Base-by-base conservation (phyloP, 78 protist species). In the Planoprotostelium fungivorum region DNA sequence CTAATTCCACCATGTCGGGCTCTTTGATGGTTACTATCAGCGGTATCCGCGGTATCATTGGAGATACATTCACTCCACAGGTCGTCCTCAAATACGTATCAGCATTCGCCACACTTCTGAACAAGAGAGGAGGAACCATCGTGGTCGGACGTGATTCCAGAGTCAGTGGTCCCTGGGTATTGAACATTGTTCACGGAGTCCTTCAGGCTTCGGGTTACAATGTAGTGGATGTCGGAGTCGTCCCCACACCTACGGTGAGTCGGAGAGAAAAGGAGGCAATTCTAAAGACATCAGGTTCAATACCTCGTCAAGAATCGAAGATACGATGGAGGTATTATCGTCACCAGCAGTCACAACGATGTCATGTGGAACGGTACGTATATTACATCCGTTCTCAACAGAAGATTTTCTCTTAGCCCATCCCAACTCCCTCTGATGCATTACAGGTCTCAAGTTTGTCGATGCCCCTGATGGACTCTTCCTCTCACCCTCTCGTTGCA, bases 281-380 rank as follows among this genome's bases (percentile, higher is more conserved):
- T 38, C 29, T 84, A 10, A 73, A 89, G n/a, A 63, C 51, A 5
- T 28, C 37, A 91, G 89, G 97, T 96, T 10, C 98, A 96, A 88
- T 86, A 84, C 39, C 89, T 93, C 83, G 96, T 94, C 5, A 37
- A 89, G 38, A 35, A 91, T 83, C 34, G 83, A 0, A 38, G 90
- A 35, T 34, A 91, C 37, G 90, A 89, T 1, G 96, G 96, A 34
- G 98, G 98, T 38, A 94, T 96, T 51, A 95, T 96, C 36, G 90
- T 96, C 23, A 96, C 98, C 35, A 90, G 96, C 86, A 91, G 95
- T 36, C 98, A 96, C 38, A 96, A 96, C 84, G 96, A 95, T 83
- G 83, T 87, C 36, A 88, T 90, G 83, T 95, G 96, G 97, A 96
- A 96, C 89, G 98, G 73, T 51, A 51, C 5, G 73, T 51, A 16